These are phyloP conservation scores for Dothistroma septosporum DNA, from an alignment of 2,329 filamentous ascomycete species.

Conservation along the genomic window DNA sequence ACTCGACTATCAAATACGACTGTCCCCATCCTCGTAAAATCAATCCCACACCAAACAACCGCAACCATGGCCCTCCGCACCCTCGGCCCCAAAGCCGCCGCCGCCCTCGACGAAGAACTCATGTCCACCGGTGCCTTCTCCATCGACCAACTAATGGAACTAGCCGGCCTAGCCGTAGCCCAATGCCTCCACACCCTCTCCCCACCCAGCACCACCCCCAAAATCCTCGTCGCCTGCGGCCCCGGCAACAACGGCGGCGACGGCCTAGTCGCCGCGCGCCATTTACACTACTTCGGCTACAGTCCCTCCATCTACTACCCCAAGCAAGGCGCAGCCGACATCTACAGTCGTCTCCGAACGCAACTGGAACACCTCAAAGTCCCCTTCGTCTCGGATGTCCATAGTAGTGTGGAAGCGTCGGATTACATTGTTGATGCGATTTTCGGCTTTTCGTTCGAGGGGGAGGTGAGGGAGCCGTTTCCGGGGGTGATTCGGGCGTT, in stretches of 20 bases:
- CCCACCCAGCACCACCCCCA: slow-evolving; percentile 64
- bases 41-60: not conserved
- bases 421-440: slow-evolving; percentile 90
- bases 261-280: slow-evolving; percentile 87
- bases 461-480: slow-evolving; percentile 90
- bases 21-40: not conserved
- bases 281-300: slow-evolving; percentile 90
- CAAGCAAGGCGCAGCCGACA: slow-evolving; percentile 82
- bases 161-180: slow-evolving; percentile 87
- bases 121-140: slow-evolving; percentile 88
- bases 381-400: slow-evolving; percentile 79
- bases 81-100: slow-evolving; percentile 79
- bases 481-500: slow-evolving; percentile 73
- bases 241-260: slow-evolving; percentile 80
- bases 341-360: slow-evolving; percentile 80
- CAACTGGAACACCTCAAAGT: slow-evolving; percentile 81
- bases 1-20: not conserved
- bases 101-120: slow-evolving; percentile 85
- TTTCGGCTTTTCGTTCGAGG: slow-evolving; percentile 91
- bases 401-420: slow-evolving; percentile 58
- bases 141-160: slow-evolving; percentile 94
- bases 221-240: slow-evolving; percentile 84
- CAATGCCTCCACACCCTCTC: slow-evolving; percentile 87
- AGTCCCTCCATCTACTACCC: slow-evolving; percentile 86
- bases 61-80: slow-evolving; percentile 44